Base-by-base conservation (phyloP, 1,139 yeast species). In the Spathaspora sp. region DNA sequence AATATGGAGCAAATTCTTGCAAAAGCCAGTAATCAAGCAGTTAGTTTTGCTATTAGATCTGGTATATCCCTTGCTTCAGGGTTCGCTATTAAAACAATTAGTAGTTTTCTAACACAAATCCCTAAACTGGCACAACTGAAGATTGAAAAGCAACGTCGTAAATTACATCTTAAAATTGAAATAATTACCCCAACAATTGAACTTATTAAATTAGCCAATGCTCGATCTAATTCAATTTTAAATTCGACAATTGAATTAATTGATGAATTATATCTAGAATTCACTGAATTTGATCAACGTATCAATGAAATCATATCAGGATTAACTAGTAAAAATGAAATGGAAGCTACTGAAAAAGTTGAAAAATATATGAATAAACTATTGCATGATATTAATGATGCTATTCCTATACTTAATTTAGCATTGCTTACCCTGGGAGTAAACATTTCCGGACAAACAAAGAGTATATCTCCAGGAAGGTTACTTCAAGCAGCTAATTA, bases 21-120 rank as follows among this genome's bases (percentile, higher is more conserved):
- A 20, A 77, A 81, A 65, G 95, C 95, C 3, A 86, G 91, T 27
- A 82, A 81, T 47, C 93, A 87, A 54, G 89, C 89, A 1, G 89
- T 87, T 8, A 80, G 90, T 2, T 85, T 87, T 67, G 95, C 95
- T 9, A 82, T 87, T 38, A 70, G 87, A 48, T 86, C 93, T 1
- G 90, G 95, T 0, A 81, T 87, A 23, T 82, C 90, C 0, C 58
- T 86, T 29, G 95, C 95, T 0, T 82, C 91, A 0, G 83, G 87
- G 0, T 87, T 82, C 64, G 93, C 93, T 16, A 76, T 87, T 44
- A 82, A 80, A 51, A 81, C 88, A 0, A 79, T 86, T 15, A 64
- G 82, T 15, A 77, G 74, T 44, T 76, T 85, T 51, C 67, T 86
- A 43, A 84, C 79, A 34, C 74, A 76, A 49, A 75, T 86, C 23